These are phyloP conservation scores for Candida sakaeoensis DNA, from an alignment of 805 yeast species.

Conservation along the genomic window DNA sequence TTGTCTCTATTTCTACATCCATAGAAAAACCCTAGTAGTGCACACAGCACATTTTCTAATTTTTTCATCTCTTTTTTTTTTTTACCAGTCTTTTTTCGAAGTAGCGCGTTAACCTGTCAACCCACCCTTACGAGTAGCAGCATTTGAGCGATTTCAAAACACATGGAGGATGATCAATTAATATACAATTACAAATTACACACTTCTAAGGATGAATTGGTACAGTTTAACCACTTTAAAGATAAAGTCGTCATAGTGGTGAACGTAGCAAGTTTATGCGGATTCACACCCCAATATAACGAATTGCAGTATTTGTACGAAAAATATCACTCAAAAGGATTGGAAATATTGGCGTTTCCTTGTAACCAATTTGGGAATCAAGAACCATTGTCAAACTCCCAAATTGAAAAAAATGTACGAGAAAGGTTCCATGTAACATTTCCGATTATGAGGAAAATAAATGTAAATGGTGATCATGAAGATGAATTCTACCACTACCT, in stretches of 20 bases:
- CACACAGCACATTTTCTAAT: too few species aligned
- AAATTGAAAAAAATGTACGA: slow-evolving; percentile 20
- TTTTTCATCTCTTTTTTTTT: neutral
- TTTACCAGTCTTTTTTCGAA: too few species aligned
- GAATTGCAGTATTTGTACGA: slow-evolving; percentile 68
- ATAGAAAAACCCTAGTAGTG: too few species aligned
- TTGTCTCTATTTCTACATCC: too few species aligned
- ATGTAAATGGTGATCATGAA: slow-evolving; percentile 34
- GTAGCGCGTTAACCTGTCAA: too few species aligned
- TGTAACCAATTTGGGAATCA: slow-evolving; percentile 86
- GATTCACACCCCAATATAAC: slow-evolving; percentile 69
- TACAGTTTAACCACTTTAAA: slow-evolving; percentile 55
- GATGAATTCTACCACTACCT: slow-evolving; percentile 27
- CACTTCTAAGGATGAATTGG: slow-evolving; percentile 57
- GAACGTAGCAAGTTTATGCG: slow-evolving; percentile 84
- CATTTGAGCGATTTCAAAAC: too few species aligned
- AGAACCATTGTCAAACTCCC: slow-evolving; percentile 60
- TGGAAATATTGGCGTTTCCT: slow-evolving; percentile 79
- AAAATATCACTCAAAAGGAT: slow-evolving; percentile 59
- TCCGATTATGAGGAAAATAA: slow-evolving; percentile 34
- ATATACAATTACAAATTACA: slow-evolving; percentile 65
- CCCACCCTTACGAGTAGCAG: too few species aligned
- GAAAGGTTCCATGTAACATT: slow-evolving; percentile 29
- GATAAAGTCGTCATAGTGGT: slow-evolving; percentile 83
- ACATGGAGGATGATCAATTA: slow-evolving; percentile 6